These are phyloP conservation scores for Candida anutae DNA, from an alignment of 1,139 yeast genomes.

Conservation along the genomic window DNA sequence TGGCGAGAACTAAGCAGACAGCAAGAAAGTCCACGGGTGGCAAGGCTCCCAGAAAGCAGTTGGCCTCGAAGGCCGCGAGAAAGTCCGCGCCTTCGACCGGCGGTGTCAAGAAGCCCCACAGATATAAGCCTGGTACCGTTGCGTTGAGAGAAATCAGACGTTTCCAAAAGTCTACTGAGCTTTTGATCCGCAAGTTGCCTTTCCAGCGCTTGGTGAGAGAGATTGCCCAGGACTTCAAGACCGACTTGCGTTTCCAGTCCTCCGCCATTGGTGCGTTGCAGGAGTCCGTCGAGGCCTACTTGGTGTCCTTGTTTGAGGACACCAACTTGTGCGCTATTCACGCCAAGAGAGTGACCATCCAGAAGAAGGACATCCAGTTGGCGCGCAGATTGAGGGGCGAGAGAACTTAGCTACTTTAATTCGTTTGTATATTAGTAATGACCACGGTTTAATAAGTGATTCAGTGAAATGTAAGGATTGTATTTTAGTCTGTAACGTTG, in stretches of 20 bases:
- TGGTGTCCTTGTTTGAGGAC: conserved; percentile 84
- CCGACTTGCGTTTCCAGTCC: conserved; percentile 96
- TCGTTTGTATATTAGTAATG: conserved; percentile 10
- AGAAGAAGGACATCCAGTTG: conserved; percentile 97
- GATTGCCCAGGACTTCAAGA: conserved; percentile 96
- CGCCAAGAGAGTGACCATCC: conserved; percentile 98
- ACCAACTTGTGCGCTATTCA: conserved; percentile 98
- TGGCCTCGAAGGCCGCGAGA: conserved; percentile 98
- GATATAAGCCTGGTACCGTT: conserved; percentile 99
- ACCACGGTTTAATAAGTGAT: conserved; percentile 1
- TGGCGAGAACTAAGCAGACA: conserved; percentile 99
- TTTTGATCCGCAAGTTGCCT: conserved; percentile 94
- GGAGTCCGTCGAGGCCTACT: conserved; percentile 98
- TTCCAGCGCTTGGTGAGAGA: conserved; percentile 99
- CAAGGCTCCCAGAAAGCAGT: conserved; percentile 98
- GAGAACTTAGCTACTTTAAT: conserved; percentile 35
- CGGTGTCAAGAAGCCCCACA: conserved; percentile 99
- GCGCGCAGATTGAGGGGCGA: conserved; percentile 99
- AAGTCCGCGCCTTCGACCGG: conserved; percentile 97
- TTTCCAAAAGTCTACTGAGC: conserved; percentile 97
- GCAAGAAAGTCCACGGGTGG: conserved; percentile 99
- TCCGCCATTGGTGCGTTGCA: conserved; percentile 98
- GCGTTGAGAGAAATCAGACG: conserved; percentile 99
- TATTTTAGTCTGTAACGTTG: too few species aligned
- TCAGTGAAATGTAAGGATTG: background rate